phyloP scores from a whole-genome alignment of 2,329 filamentous ascomycete genomes.

The Corinectria fuckeliana region DNA sequence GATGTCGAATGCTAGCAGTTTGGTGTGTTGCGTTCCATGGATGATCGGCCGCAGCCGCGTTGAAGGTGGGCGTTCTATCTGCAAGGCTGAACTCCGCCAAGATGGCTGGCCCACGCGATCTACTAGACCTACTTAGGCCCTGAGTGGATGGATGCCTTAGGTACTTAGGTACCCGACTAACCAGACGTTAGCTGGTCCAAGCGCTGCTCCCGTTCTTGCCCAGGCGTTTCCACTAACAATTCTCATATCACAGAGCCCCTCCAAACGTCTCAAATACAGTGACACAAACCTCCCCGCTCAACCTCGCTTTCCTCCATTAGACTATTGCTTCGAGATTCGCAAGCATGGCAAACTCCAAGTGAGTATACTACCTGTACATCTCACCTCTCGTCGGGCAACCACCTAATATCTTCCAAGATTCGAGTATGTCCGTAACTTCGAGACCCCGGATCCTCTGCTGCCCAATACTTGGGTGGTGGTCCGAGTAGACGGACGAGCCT shows the following conservation, averaged over 20 bases:
- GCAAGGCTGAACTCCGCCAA: conserved; percentile 43
- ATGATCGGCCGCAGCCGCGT: conserved; percentile 34
- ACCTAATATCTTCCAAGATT: conserved; percentile 63
- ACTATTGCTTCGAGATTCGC: conserved; percentile 4
- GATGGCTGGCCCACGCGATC: neutral
- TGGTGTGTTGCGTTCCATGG: conserved; percentile 29
- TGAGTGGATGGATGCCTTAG: no score
- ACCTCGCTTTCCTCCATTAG: conserved; percentile 1
- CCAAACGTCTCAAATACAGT: conserved; percentile 23
- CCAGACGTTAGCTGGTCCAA: conserved; percentile 20
- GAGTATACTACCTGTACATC: conserved; percentile 21
- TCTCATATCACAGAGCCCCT: conserved; percentile 31
- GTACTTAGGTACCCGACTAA: no score
- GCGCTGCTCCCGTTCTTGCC: conserved; percentile 17
- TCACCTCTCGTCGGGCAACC: neutral
- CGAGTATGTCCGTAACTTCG: conserved; percentile 91
- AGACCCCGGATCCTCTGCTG: conserved; percentile 79
- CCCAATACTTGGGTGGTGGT: conserved; percentile 97
- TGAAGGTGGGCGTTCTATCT: conserved; percentile 30
- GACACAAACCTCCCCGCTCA: conserved; percentile 16
- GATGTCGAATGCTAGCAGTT: conserved; percentile 1
- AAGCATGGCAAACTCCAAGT: conserved; percentile 65
- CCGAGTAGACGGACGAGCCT: conserved; percentile 90
- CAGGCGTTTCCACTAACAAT: conserved; percentile 37
- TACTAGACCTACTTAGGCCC: no score